These are phyloP conservation scores for Ganoderma leucocontextum DNA, from an alignment of 1,284 basidiomycete genomes.

Conservation along the genomic window DNA sequence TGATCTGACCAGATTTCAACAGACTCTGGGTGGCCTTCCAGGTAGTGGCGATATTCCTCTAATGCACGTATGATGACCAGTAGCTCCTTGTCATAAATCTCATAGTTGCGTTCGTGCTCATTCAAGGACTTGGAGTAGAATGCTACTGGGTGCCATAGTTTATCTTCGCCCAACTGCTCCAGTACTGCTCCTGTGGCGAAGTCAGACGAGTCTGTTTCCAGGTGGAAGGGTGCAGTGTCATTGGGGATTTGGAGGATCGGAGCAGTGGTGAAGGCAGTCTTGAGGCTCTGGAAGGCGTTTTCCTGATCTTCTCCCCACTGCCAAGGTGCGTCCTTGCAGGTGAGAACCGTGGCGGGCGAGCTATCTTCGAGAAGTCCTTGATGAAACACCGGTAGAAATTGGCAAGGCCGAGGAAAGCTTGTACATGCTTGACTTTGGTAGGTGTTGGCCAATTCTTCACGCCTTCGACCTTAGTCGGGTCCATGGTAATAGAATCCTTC, in stretches of 20 bases:
- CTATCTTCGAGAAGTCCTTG: constrained; percentile 39
- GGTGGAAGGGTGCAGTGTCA: background rate
- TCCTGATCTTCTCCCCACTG: constrained; percentile 29
- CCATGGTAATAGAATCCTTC: constrained; percentile 43
- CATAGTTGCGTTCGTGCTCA: constrained; percentile 41
- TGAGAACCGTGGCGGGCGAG: constrained; percentile 37
- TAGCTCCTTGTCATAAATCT: constrained; percentile 49
- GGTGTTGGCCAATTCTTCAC: constrained; percentile 48
- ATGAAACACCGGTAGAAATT: constrained; percentile 42
- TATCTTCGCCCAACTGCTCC: constrained; percentile 16
- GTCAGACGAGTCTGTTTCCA: constrained; percentile 12
- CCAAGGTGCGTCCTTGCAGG: constrained; percentile 28
- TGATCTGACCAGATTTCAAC: constrained; percentile 48
- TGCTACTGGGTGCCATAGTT: constrained; percentile 23
- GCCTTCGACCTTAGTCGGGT: constrained; percentile 45
- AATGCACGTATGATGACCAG: constrained; percentile 44
- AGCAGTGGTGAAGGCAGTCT: constrained; percentile 20
- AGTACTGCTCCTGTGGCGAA: constrained; percentile 22
- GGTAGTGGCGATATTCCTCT: constrained; percentile 45
- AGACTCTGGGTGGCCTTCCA: constrained; percentile 30
- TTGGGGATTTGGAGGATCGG: background rate
- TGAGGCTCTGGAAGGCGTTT: constrained; percentile 41
- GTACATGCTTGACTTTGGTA: constrained; percentile 17
- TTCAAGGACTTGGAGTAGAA: constrained; percentile 18
- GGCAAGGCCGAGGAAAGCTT: constrained; percentile 25